Conservation (phyloP, 2,329 filamentous ascomycete genomes). For the Aspergillus quadricinctus region DNA sequence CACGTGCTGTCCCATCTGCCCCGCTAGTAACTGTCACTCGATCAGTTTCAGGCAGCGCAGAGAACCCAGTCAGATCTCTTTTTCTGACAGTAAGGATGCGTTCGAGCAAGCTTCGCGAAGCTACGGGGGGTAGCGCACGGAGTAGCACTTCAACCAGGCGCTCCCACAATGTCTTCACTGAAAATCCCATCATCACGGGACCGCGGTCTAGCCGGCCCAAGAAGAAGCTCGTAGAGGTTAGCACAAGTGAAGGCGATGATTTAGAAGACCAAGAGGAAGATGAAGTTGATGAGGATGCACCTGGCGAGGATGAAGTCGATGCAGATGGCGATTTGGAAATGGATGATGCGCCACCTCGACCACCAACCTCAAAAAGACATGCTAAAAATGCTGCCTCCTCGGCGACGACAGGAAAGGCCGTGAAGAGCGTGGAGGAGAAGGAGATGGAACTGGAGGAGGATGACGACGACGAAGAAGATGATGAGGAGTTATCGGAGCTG, state of each 20-base stretch:
- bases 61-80: slow-evolving; percentile 39
- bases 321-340: slow-evolving; percentile 39
- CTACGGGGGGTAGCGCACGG: slow-evolving; percentile 32
- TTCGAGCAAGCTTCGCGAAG: slow-evolving; percentile 47
- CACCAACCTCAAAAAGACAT: slow-evolving; percentile 32
- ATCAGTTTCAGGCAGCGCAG: slow-evolving; percentile 30
- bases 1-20: slow-evolving; percentile 25
- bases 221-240: slow-evolving; percentile 42
- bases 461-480: slow-evolving; percentile 30
- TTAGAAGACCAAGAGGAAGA: slow-evolving; percentile 43
- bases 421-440: slow-evolving; percentile 45
- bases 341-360: slow-evolving; percentile 43
- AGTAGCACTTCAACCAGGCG: slow-evolving; percentile 24
- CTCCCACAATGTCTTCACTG: slow-evolving; percentile 43
- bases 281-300: slow-evolving; percentile 38
- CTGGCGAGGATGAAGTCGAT: slow-evolving; percentile 30
- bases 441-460: slow-evolving; percentile 41
- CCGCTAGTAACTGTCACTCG: slow-evolving; percentile 36
- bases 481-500: slow-evolving; percentile 42
- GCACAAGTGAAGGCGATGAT: slow-evolving; percentile 47
- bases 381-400: slow-evolving; percentile 34
- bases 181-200: slow-evolving; percentile 43
- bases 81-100: slow-evolving; percentile 48
- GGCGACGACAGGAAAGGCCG: slow-evolving; percentile 24
- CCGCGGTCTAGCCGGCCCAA: slow-evolving; percentile 44